Conservation (phyloP, 164 flowering plant genomes). For the Sextonia rubra region DNA sequence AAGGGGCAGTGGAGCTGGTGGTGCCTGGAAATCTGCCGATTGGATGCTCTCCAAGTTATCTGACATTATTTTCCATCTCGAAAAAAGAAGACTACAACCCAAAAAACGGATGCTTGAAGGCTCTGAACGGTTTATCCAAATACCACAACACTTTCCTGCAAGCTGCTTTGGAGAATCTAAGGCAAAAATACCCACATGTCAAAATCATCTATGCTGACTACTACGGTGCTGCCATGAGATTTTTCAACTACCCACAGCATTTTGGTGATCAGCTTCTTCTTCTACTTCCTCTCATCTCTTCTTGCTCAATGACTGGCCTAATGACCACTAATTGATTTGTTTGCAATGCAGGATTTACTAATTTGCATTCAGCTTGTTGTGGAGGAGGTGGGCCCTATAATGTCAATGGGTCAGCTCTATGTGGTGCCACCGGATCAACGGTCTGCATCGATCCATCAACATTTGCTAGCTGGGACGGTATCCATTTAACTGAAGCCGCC, state of each 20-base stretch:
- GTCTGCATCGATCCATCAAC: constrained; percentile 29
- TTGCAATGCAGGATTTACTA: constrained; percentile 13
- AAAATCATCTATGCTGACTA: constrained; percentile 44
- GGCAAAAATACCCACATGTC: constrained; percentile 23
- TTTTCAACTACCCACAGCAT: constrained; percentile 15
- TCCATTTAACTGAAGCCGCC: constrained; percentile 35
- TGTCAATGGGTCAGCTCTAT: constrained; percentile 12
- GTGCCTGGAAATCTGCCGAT: constrained; percentile 39
- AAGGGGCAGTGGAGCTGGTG: constrained; percentile 27
- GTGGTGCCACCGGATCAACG: constrained; percentile 16
- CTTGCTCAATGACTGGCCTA: background rate
- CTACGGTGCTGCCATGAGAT: constrained; percentile 34
- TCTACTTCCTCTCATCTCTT: background rate
- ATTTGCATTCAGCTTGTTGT: constrained; percentile 28
- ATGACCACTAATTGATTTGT: background rate
- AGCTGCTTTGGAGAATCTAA: constrained; percentile 18
- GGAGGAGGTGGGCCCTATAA: constrained; percentile 31
- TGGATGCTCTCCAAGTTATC: constrained; percentile 26
- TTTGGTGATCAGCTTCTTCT: constrained; percentile 28
- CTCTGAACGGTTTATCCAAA: constrained; percentile 26
- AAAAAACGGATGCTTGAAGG: constrained; percentile 29
- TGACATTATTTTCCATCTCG: constrained; percentile 11
- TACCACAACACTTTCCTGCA: constrained; percentile 32
- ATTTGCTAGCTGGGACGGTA: constrained; percentile 37
- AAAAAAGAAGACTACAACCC: constrained; percentile 27